These are phyloP conservation scores for Apiospora rasikravindrae DNA, from an alignment of 2,329 filamentous ascomycete species.

Conservation along the genomic window DNA sequence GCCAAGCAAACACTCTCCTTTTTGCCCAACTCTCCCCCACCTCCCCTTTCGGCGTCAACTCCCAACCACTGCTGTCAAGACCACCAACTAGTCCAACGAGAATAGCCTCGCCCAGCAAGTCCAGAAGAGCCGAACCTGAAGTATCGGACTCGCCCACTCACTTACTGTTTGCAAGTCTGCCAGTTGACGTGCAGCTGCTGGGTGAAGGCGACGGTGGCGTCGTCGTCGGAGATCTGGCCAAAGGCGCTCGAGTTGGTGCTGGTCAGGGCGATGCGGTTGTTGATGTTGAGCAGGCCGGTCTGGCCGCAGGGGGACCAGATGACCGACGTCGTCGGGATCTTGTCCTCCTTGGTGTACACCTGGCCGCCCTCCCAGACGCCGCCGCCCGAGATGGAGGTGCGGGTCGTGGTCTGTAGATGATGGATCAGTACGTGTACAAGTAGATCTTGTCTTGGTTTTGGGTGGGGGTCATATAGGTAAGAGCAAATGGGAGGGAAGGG, in stretches of 20 bases:
- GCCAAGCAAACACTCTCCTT: background rate
- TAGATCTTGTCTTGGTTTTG: no score
- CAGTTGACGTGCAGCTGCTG: slow-evolving; percentile 51
- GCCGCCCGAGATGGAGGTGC: slow-evolving; percentile 49
- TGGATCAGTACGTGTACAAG: slow-evolving; percentile 16
- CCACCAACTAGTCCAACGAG: no score
- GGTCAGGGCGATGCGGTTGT: slow-evolving; percentile 51
- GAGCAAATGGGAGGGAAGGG: background rate
- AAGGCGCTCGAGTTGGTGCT: slow-evolving; percentile 42
- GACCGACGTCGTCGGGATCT: slow-evolving; percentile 49
- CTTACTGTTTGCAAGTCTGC: slow-evolving; percentile 37
- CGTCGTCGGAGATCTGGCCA: slow-evolving; percentile 50
- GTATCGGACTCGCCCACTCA: background rate
- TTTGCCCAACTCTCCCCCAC: background rate
- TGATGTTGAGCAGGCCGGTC: slow-evolving; percentile 52
- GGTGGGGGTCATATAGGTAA: no score
- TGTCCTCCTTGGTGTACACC: slow-evolving; percentile 53
- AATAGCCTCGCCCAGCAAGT: background rate
- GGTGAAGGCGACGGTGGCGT: slow-evolving; percentile 50
- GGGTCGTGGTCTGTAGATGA: slow-evolving; percentile 43
- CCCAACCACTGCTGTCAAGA: background rate
- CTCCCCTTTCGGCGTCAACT: no score
- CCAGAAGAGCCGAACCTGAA: background rate
- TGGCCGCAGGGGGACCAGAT: slow-evolving; percentile 53
- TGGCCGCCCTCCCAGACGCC: slow-evolving; percentile 48